Evolutionary conservation across 2,329 filamentous ascomycete genomes (phyloP).

Genomic region (Aspergillus tubingensis): DNA sequence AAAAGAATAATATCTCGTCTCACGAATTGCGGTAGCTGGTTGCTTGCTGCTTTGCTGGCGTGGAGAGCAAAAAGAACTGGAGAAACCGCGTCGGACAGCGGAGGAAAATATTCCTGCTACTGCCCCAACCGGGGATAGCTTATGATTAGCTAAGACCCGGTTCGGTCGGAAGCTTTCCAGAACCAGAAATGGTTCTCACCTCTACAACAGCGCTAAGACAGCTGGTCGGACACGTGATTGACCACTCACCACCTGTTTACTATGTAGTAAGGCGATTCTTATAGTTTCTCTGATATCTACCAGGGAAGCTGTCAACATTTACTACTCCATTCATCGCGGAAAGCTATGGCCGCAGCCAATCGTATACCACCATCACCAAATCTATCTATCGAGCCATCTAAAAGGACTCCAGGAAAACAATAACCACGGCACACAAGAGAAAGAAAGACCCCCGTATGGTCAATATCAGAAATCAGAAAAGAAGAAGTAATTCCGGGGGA

Average conservation of each 20-base stretch:
- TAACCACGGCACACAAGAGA: background rate
- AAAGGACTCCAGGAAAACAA: background rate
- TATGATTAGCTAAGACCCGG: conserved; percentile 9
- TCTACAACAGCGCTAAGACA: background rate
- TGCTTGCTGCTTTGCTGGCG: conserved; percentile 8
- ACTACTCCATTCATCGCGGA: background rate
- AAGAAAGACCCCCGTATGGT: background rate
- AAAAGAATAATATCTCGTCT: background rate
- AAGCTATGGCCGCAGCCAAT: background rate
- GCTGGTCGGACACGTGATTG: background rate
- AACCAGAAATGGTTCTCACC: background rate
- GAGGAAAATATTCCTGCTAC: conserved; percentile 12
- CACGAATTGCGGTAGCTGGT: background rate
- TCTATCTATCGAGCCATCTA: background rate
- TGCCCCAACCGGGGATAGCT: conserved; percentile 7
- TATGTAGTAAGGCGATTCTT: background rate
- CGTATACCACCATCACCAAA: background rate
- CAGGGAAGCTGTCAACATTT: too few species aligned
- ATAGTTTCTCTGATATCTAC: too few species aligned
- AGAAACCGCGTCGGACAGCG: conserved; percentile 3
- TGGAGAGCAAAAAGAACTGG: conserved; percentile 10
- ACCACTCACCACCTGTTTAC: background rate
- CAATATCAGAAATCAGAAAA: background rate
- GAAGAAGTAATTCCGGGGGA: background rate
- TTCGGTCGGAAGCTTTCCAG: background rate